Base-by-base conservation (phyloP, 2,329 filamentous ascomycete genomes). In the Purpureocillium lavendulum region DNA sequence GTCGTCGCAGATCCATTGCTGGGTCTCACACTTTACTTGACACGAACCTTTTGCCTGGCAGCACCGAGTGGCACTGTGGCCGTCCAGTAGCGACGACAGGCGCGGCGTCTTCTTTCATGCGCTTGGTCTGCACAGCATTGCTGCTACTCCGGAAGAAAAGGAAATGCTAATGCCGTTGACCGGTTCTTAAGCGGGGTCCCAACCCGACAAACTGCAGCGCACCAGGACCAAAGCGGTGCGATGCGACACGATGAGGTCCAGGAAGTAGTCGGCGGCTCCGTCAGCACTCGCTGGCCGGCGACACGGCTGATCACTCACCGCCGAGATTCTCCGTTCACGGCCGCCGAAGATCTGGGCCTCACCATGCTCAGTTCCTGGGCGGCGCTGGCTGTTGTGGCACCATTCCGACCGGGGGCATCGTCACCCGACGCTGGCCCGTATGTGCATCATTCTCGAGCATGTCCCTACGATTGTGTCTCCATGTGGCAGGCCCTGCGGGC, bases 401-500 rank as follows among this genome's bases (percentile, higher is more conserved):
- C 36, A 38, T 35, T 41, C 43, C 43, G 26, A 40, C 40, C 30
- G 41, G 39, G 43, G 38, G 41, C 45, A 45, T 39, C 31, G 21
- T 26, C 21, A 26, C 21, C 21, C 5, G 21, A 26, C 5, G 10
- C 21, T 26, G 21, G 5, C 5, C 21, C 10, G 21, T 26, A 26
- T 26, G 21, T 26, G 21, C 36, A 39, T 35, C 35, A 32, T 38
- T 30, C 21, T 26, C 8, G 34, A 18, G 21, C 8, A 36, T 30
- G 35, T 18, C 21, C 21, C n/a, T n/a, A n/a, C n/a, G n/a, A n/a
- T n/a, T n/a, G n/a, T n/a, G 21, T 26, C 21, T 26, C 6, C 21
- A 6, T 26, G 6, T 26, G 21, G 21, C 21, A 26, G 21, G 21
- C 21, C 6, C 21, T 26, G 21, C 21, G 21, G 10, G 21, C 21